phyloP scores from a whole-genome alignment of 306 rosid genomes.

The Acmispon strigosus region DNA sequence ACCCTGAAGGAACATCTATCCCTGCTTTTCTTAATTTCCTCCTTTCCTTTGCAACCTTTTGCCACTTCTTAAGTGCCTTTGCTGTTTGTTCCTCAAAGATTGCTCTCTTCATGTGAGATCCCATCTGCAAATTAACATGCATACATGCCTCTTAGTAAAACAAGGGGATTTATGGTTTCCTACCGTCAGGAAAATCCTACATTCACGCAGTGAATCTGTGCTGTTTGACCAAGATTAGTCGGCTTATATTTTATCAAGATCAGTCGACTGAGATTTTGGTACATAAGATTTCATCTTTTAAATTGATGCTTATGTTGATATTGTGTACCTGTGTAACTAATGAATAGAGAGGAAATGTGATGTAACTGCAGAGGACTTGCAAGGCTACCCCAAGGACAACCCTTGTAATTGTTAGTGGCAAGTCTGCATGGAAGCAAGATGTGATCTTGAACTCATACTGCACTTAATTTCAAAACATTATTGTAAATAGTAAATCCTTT shows the following conservation, averaged over 20 bases:
- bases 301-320: not conserved
- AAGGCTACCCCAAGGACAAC: constrained; percentile 45
- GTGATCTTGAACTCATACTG: constrained; percentile 47
- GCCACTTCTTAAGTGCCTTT: constrained; percentile 66
- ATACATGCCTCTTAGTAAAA: too few species aligned
- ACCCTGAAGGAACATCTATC: constrained; percentile 22
- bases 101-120: constrained; percentile 62
- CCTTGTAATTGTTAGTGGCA: constrained; percentile 35
- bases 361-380: constrained; percentile 60
- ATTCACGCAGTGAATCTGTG: too few species aligned
- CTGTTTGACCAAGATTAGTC: too few species aligned
- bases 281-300: too few species aligned
- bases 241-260: too few species aligned
- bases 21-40: constrained; percentile 33
- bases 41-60: constrained; percentile 38
- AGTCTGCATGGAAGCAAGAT: constrained; percentile 58
- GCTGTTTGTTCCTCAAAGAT: constrained; percentile 69
- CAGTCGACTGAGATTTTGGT: too few species aligned
- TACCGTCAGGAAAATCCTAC: too few species aligned
- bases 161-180: too few species aligned
- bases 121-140: constrained; percentile 41
- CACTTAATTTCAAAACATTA: not conserved
- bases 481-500: not conserved
- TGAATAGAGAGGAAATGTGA: constrained; percentile 61
- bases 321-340: constrained; percentile 49